Conservation (phyloP, 306 rosid genomes). For the Vachellia collinsii region DNA sequence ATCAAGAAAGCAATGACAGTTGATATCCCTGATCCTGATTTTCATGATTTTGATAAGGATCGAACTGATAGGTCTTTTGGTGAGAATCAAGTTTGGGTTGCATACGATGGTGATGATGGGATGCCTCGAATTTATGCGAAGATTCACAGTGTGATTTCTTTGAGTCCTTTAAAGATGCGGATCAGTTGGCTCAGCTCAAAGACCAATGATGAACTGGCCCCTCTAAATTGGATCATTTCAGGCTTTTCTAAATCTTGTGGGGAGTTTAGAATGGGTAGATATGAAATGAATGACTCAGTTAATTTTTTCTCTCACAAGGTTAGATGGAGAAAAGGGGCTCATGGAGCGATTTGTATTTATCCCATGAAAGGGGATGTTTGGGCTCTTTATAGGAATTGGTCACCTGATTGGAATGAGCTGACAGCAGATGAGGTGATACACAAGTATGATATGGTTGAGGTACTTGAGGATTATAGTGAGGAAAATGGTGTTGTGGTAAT, state of each 20-base stretch:
- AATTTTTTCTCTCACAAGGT: constrained; percentile 71
- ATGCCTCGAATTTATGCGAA: constrained; percentile 75
- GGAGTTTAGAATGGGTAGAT: constrained; percentile 53
- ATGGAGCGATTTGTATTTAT: constrained; percentile 53
- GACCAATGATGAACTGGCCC: constrained; percentile 51
- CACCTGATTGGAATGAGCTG: constrained; percentile 70
- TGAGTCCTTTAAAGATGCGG: constrained; percentile 56
- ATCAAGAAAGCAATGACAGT: constrained; percentile 45
- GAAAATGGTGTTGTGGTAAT: constrained; percentile 52
- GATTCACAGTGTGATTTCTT: constrained; percentile 54
- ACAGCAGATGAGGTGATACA: constrained; percentile 56
- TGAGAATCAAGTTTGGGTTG: constrained; percentile 70
- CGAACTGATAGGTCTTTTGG: constrained; percentile 56
- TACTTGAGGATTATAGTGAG: constrained; percentile 58
- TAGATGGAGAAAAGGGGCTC: constrained; percentile 55
- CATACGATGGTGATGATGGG: constrained; percentile 66
- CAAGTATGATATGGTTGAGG: constrained; percentile 69
- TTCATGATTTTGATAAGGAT: constrained; percentile 67
- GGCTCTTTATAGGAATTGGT: constrained; percentile 77
- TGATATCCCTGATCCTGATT: constrained; percentile 65
- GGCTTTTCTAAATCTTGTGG: constrained; percentile 69
- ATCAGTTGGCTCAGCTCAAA: constrained; percentile 64
- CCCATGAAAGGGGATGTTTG: constrained; percentile 76
- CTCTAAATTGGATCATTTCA: constrained; percentile 54
- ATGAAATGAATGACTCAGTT: constrained; percentile 47